Percentiles rank a stretch among this genome's conserved stretches.
These are phyloP conservation scores for Buddleja alternifolia DNA, from an alignment of 257 asterid species.

Conservation along the genomic window DNA sequence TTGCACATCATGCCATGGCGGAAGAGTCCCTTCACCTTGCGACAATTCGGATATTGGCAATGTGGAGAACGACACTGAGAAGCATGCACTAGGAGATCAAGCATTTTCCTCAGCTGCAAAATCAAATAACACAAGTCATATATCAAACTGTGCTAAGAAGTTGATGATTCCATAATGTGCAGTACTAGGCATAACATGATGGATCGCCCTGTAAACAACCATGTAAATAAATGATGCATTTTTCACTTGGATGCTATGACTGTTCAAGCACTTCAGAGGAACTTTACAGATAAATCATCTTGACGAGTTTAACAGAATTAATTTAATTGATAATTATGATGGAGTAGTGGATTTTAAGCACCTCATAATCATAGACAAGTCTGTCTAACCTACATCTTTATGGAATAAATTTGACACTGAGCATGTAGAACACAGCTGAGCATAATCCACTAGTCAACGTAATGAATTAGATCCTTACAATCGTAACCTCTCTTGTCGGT, in stretches of 20 bases:
- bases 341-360: not conserved
- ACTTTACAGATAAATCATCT: not conserved
- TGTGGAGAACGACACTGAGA: conserved; percentile 81
- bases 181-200: not conserved
- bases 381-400: not conserved
- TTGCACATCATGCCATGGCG: conserved; percentile 92
- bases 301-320: not conserved
- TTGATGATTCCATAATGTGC: not conserved
- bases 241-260: conserved; percentile 8
- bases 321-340: not conserved
- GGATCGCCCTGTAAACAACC: not conserved
- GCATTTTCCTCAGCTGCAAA: conserved; percentile 92
- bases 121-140: conserved; percentile 32
- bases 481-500: not conserved
- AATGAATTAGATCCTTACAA: not conserved
- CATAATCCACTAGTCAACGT: not conserved
- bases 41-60: conserved; percentile 91
- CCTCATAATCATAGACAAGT: not conserved
- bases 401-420: not conserved
- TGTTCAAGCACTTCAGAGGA: not conserved
- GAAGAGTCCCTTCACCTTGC: conserved; percentile 96
- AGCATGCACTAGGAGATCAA: conserved; percentile 94
- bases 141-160: conserved; percentile 10
- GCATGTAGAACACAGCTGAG: conserved; percentile 17
- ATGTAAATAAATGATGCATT: not conserved